A percentile compares a stretch with the other conserved stretches of the same genome.
Conservation (phyloP, 176 grass and related monocot genomes). For the Areca catechu region DNA sequence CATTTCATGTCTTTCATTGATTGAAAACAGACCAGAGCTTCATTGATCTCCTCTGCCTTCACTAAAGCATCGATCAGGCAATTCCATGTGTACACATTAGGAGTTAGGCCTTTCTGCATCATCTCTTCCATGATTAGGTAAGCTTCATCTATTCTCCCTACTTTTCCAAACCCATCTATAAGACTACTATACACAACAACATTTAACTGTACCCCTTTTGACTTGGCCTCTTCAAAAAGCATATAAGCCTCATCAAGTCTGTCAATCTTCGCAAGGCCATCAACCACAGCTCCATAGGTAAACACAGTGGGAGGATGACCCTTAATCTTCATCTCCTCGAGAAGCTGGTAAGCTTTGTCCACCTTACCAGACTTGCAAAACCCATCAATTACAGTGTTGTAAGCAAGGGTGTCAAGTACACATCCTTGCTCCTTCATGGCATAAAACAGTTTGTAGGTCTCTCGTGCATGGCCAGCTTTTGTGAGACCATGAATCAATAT, state of each 20-base stretch:
- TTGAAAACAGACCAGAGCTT: conserved; percentile 87
- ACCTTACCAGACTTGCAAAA: conserved; percentile 91
- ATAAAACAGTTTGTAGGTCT: conserved; percentile 84
- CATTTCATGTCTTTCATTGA: conserved; percentile 93
- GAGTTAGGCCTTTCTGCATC: conserved; percentile 79
- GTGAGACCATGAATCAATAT: conserved; percentile 93
- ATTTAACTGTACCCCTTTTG: conserved; percentile 56
- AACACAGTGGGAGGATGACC: conserved; percentile 49
- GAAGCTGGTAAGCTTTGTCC: conserved; percentile 84
- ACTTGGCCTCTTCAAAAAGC: conserved; percentile 99
- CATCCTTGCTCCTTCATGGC: conserved; percentile 85
- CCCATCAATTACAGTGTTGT: conserved; percentile 81
- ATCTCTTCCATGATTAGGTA: conserved; percentile 98
- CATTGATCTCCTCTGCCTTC: conserved; percentile 90
- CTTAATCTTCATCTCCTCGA: conserved; percentile 86
- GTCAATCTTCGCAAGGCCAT: conserved; percentile 92
- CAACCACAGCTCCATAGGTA: conserved; percentile 82
- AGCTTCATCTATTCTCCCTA: conserved; percentile 93
- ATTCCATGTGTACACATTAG: conserved; percentile 96
- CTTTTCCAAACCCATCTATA: conserved; percentile 91
- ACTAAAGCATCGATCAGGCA: conserved; percentile 79
- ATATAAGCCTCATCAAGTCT: conserved; percentile 95
- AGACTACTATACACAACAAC: conserved; percentile 87
- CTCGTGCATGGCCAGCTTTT: conserved; percentile 82
- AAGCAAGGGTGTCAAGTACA: conserved; percentile 63